Evolutionary conservation across 129 eudicot genomes (phyloP).

Genomic region (Pittosporum tobira): DNA sequence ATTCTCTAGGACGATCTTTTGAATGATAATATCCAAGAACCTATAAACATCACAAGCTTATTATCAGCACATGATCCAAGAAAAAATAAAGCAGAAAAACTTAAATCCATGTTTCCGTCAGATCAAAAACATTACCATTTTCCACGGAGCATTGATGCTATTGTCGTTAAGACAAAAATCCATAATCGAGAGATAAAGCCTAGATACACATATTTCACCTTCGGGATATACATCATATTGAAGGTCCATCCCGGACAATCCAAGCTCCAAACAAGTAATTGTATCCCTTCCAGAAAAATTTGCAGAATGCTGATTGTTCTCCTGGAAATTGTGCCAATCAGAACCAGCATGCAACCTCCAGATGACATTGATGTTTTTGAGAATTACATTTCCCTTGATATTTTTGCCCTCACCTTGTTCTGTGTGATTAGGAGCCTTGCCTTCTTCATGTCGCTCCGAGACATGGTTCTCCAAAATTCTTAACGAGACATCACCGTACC

Average conservation of each 20-base stretch:
- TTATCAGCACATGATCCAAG: not conserved
- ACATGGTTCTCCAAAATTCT: constrained; percentile 67
- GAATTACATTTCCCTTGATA: constrained; percentile 52
- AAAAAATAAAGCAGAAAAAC: not conserved
- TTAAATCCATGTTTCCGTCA: not conserved
- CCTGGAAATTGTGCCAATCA: constrained; percentile 50
- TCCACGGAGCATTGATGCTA: constrained; percentile 86
- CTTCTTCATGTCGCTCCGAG: constrained; percentile 22
- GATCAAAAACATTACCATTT: constrained; percentile 41
- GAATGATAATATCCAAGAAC: constrained; percentile 78
- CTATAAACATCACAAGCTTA: constrained; percentile 19
- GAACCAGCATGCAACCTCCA: constrained; percentile 84
- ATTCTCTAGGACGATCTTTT: constrained; percentile 66
- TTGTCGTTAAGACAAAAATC: constrained; percentile 64
- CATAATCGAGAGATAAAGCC: constrained; percentile 40
- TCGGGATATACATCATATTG: constrained; percentile 53
- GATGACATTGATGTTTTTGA: constrained; percentile 53
- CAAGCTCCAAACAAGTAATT: constrained; percentile 51
- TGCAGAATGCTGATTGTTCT: constrained; percentile 8
- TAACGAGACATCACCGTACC: constrained; percentile 54
- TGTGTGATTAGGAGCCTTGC: constrained; percentile 16
- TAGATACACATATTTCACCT: constrained; percentile 55
- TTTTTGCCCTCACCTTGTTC: constrained; percentile 23
- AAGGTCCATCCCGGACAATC: constrained; percentile 37
- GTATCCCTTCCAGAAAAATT: constrained; percentile 38